phyloP scores from a whole-genome alignment of 805 yeast genomes.

The Metschnikowia bowlesiae region DNA sequence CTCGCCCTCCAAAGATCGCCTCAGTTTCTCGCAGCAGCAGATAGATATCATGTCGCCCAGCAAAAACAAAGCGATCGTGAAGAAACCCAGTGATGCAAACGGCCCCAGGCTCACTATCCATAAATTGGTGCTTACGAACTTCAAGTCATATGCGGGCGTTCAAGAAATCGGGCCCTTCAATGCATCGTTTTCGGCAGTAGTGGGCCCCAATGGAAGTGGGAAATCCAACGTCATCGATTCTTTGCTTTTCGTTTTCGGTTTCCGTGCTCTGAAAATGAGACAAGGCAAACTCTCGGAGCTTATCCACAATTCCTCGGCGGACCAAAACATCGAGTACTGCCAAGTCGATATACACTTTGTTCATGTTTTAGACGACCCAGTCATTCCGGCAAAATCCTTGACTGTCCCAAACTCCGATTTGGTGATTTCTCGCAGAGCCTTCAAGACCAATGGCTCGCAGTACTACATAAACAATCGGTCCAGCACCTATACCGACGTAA shows the following conservation, averaged over 20 bases:
- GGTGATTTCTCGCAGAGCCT: conserved; percentile 77
- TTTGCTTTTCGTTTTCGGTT: conserved; percentile 93
- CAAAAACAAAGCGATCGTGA: conserved; percentile 21
- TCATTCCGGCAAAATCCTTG: conserved; percentile 28
- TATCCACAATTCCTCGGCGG: conserved; percentile 82
- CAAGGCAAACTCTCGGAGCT: conserved; percentile 90
- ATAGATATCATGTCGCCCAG: conserved; percentile 24
- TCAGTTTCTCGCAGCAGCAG: conserved; percentile 26
- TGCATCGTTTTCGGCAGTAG: conserved; percentile 90
- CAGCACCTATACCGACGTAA: conserved; percentile 76
- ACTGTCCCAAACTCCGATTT: conserved; percentile 54
- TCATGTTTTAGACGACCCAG: conserved; percentile 59
- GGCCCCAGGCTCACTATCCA: conserved; percentile 70
- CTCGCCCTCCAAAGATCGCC: conserved; percentile 6
- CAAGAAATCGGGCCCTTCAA: conserved; percentile 95
- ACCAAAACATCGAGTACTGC: conserved; percentile 59
- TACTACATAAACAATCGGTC: conserved; percentile 69
- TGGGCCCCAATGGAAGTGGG: conserved; percentile 98
- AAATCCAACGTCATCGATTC: conserved; percentile 97
- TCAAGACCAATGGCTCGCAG: conserved; percentile 67
- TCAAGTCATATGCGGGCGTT: conserved; percentile 92
- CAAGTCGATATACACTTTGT: conserved; percentile 88
- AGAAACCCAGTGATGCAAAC: conserved; percentile 12
- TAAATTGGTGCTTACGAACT: conserved; percentile 70
- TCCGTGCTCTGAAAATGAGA: conserved; percentile 94